Conservation (phyloP, 2,329 filamentous ascomycete genomes). For the Pseudopyricularia cyperi region DNA sequence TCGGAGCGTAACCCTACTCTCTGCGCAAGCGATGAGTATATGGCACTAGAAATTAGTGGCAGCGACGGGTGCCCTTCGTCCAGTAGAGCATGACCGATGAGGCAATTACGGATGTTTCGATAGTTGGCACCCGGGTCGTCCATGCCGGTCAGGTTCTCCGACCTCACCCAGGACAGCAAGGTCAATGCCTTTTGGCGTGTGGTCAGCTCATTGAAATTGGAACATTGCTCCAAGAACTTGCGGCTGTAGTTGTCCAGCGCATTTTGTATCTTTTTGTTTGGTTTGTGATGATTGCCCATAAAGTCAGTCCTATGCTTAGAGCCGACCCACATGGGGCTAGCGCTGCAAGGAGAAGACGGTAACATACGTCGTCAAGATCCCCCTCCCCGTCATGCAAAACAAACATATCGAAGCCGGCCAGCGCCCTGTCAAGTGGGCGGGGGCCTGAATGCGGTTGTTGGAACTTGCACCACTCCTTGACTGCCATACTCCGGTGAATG, state of each 20-base stretch:
- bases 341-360: background rate
- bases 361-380: constrained; percentile 59
- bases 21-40: constrained; percentile 70
- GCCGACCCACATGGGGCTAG: no score
- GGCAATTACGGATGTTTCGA: constrained; percentile 71
- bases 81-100: constrained; percentile 70
- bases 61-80: constrained; percentile 64
- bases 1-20: constrained; percentile 63
- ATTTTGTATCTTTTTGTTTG: constrained; percentile 5
- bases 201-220: constrained; percentile 39
- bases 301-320: constrained; percentile 6
- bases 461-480: constrained; percentile 62
- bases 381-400: constrained; percentile 58
- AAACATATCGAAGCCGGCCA: constrained; percentile 85
- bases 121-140: constrained; percentile 54
- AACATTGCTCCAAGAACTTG: constrained; percentile 38
- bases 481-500: constrained; percentile 67
- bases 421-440: constrained; percentile 50
- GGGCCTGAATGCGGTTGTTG: constrained; percentile 17
- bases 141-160: constrained; percentile 57
- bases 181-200: constrained; percentile 54
- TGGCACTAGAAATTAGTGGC: constrained; percentile 74
- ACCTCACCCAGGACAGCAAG: constrained; percentile 57
- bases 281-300: background rate
- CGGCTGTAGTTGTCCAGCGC: constrained; percentile 50